A percentile compares a stretch with the other conserved stretches of the same genome.
These are phyloP conservation scores for Crithidia mellificae DNA, from an alignment of 208 protist genomes.

Conservation along the genomic window DNA sequence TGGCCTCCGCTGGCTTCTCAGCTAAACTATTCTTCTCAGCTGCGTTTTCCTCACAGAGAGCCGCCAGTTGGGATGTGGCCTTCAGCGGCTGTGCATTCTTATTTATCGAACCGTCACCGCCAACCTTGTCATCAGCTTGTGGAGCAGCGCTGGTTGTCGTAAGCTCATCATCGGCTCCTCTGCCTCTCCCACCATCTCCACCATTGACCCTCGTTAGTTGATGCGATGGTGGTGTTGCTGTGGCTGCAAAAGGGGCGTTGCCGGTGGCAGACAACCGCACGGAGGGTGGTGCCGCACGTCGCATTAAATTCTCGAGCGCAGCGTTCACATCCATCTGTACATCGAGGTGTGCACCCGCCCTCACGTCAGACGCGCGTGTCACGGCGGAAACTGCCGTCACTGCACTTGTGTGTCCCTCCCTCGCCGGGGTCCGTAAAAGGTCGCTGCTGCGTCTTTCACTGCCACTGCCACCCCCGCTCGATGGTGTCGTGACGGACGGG, in stretches of 20 bases:
- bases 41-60: not conserved
- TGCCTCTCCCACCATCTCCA: not conserved
- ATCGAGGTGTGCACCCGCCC: too few species aligned
- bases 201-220: not conserved
- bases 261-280: slow-evolving; percentile 5
- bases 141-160: too few species aligned
- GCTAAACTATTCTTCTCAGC: too few species aligned
- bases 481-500: slow-evolving; percentile 17
- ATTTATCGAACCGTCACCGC: too few species aligned
- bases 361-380: too few species aligned
- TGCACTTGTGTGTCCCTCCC: too few species aligned
- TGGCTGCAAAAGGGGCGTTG: not conserved
- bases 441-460: not conserved
- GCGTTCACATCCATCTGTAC: not conserved
- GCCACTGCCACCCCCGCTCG: slow-evolving; percentile 17
- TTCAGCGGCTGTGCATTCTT: too few species aligned
- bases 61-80: not conserved
- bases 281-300: not conserved
- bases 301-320: not conserved
- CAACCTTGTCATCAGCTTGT: too few species aligned
- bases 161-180: too few species aligned
- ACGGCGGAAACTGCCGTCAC: too few species aligned
- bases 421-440: not conserved
- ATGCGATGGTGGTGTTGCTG: too few species aligned
- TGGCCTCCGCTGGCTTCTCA: not conserved